phyloP scores from a whole-genome alignment of 108 stramenopile species.

The Nitzschia sp. region DNA sequence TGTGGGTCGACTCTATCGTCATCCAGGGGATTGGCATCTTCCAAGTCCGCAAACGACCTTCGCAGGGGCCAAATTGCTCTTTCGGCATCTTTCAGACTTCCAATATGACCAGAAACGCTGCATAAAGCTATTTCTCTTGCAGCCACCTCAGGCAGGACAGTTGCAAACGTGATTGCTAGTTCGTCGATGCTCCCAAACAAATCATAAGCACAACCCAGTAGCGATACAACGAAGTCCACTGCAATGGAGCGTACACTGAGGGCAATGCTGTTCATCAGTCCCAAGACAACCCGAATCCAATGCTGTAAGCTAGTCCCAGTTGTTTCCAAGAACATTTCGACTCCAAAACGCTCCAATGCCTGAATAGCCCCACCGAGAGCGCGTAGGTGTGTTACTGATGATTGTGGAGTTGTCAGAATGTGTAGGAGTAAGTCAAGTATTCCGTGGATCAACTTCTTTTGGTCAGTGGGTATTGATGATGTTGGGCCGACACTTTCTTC shows the following conservation, averaged over 20 bases:
- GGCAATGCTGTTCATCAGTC: slow-evolving; percentile 79
- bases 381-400: slow-evolving; percentile 76
- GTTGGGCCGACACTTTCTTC: slow-evolving; percentile 66
- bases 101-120: slow-evolving; percentile 59
- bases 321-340: slow-evolving; percentile 55
- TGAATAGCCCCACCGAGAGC: slow-evolving; percentile 80
- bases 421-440: slow-evolving; percentile 78
- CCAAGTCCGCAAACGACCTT: slow-evolving; percentile 78
- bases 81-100: slow-evolving; percentile 55
- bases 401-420: slow-evolving; percentile 77
- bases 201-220: slow-evolving; percentile 67
- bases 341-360: slow-evolving; percentile 80
- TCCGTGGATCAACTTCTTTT: slow-evolving; percentile 53
- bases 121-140: slow-evolving; percentile 81
- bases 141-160: slow-evolving; percentile 77
- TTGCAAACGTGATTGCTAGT: slow-evolving; percentile 50
- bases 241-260: slow-evolving; percentile 87
- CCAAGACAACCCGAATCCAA: slow-evolving; percentile 71
- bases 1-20: slow-evolving; percentile 83
- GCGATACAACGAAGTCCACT: slow-evolving; percentile 79
- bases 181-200: slow-evolving; percentile 66
- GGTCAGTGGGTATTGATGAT: slow-evolving; percentile 42
- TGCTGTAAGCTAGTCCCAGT: slow-evolving; percentile 67
- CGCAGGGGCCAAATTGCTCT: slow-evolving; percentile 79
- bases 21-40: slow-evolving; percentile 81